Evolutionary conservation across 192 early-diverging fungal genomes (phyloP).

Genomic region (Rhizophagus prolifer): DNA sequence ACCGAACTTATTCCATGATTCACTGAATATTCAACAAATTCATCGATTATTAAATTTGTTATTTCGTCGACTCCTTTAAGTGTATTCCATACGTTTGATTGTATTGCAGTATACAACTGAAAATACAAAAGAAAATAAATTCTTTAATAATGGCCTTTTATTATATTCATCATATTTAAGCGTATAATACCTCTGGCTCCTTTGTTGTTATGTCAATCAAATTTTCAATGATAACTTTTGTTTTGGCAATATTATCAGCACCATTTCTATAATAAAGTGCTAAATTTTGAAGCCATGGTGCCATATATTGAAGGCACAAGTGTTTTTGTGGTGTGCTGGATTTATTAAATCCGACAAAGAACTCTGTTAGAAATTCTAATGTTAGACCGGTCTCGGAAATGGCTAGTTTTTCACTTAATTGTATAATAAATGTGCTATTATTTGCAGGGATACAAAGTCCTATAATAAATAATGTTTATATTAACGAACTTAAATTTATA

Average conservation of each 20-base stretch:
- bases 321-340: slow-evolving; percentile 68
- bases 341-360: slow-evolving; percentile 77
- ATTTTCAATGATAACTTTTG: slow-evolving; percentile 71
- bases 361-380: slow-evolving; percentile 86
- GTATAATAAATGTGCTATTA: slow-evolving; percentile 75
- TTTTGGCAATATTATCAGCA: slow-evolving; percentile 51
- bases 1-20: slow-evolving; percentile 75
- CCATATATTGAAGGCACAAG: slow-evolving; percentile 84
- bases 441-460: slow-evolving; percentile 89
- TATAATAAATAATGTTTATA: slow-evolving; percentile 15
- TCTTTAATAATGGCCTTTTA: not conserved
- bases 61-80: slow-evolving; percentile 80
- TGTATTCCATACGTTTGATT: slow-evolving; percentile 80
- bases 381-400: slow-evolving; percentile 75
- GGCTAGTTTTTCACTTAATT: slow-evolving; percentile 81
- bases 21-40: slow-evolving; percentile 74
- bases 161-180: not conserved
- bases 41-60: slow-evolving; percentile 76
- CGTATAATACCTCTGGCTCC: slow-evolving; percentile 59
- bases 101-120: slow-evolving; percentile 78
- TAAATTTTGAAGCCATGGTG: slow-evolving; percentile 85
- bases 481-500: not conserved
- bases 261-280: slow-evolving; percentile 54
- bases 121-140: slow-evolving; percentile 18
- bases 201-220: slow-evolving; percentile 82